Percentiles rank a stretch among this genome's conserved stretches.
Conservation (phyloP, 495 filamentous ascomycete genomes). For the Penicillium simplicissimum region DNA sequence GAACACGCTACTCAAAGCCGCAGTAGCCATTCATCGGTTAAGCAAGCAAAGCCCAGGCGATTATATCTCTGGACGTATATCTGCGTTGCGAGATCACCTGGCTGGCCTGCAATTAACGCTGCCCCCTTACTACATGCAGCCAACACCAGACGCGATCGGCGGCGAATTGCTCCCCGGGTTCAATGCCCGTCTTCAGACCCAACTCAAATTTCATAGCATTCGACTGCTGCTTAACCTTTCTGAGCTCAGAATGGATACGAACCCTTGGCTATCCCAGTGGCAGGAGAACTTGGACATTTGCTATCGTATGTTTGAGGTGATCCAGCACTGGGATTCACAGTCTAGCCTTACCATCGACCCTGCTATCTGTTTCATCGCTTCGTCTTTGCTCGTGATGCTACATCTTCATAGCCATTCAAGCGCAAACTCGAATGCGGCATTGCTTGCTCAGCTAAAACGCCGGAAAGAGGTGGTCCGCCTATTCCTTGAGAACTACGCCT, state of each 20-base stretch:
- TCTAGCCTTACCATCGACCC: slow-evolving; percentile 1
- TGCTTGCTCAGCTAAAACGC: slow-evolving; percentile 3
- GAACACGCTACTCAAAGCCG: not conserved
- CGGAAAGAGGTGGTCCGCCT: slow-evolving; percentile 3
- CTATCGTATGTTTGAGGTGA: not conserved
- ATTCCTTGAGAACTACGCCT: slow-evolving; percentile 2
- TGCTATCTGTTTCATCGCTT: slow-evolving; percentile 4
- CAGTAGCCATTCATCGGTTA: slow-evolving; percentile 4
- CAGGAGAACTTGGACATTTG: slow-evolving; percentile 3
- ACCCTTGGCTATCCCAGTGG: slow-evolving; percentile 3
- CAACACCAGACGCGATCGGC: not conserved
- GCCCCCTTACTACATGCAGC: not conserved
- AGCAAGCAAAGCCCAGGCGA: slow-evolving; percentile 3
- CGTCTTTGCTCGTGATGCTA: not conserved
- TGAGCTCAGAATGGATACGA: slow-evolving; percentile 5
- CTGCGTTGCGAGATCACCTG: not conserved
- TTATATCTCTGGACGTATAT: slow-evolving; percentile 2
- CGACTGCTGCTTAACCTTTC: slow-evolving; percentile 2
- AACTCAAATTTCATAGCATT: slow-evolving; percentile 3
- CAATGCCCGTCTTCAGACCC: slow-evolving; percentile 1
- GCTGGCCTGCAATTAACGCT: not conserved
- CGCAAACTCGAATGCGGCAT: slow-evolving; percentile 3
- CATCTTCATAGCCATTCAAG: not conserved
- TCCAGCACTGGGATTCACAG: slow-evolving; percentile 4
- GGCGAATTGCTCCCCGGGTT: slow-evolving; percentile 1